These are phyloP conservation scores for Globisporangium solare DNA, from an alignment of 352 stramenopile species.

Conservation along the genomic window DNA sequence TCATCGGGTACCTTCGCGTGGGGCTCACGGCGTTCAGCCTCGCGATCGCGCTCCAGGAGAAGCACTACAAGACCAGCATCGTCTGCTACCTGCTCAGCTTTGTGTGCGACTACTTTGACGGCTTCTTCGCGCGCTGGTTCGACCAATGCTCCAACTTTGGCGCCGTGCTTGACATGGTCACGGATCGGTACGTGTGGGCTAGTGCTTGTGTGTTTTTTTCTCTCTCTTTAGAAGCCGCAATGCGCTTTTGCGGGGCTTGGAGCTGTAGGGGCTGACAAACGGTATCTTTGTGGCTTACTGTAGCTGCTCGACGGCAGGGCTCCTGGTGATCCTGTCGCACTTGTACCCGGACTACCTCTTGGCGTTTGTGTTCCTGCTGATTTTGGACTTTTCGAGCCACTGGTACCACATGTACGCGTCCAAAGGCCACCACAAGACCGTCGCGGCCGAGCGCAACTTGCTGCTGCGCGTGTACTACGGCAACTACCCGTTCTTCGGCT, in stretches of 20 bases:
- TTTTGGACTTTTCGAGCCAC: constrained; percentile 97
- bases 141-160: constrained; percentile 96
- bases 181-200: constrained; percentile 81
- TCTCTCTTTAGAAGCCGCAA: background rate
- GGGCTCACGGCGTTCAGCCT: constrained; percentile 85
- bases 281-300: background rate
- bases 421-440: constrained; percentile 94
- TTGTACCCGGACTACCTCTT: constrained; percentile 87
- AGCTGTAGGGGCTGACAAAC: too few relatives aligned
- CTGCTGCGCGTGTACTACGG: constrained; percentile 94
- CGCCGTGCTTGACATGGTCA: constrained; percentile 98
- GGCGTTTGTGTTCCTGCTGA: constrained; percentile 86
- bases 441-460: constrained; percentile 89
- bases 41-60: constrained; percentile 56
- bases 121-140: constrained; percentile 94
- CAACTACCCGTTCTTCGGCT: constrained; percentile 91
- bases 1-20: constrained; percentile 94
- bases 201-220: background rate
- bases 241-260: background rate
- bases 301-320: constrained; percentile 91
- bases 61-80: constrained; percentile 65
- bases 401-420: constrained; percentile 98
- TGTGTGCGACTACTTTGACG: constrained; percentile 97
- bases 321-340: constrained; percentile 93
- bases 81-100: constrained; percentile 95